A percentile compares a stretch with the other conserved stretches of the same genome.
Evolutionary conservation across 208 protist species (phyloP).

Genomic region (Wallacemonas collosoma): DNA sequence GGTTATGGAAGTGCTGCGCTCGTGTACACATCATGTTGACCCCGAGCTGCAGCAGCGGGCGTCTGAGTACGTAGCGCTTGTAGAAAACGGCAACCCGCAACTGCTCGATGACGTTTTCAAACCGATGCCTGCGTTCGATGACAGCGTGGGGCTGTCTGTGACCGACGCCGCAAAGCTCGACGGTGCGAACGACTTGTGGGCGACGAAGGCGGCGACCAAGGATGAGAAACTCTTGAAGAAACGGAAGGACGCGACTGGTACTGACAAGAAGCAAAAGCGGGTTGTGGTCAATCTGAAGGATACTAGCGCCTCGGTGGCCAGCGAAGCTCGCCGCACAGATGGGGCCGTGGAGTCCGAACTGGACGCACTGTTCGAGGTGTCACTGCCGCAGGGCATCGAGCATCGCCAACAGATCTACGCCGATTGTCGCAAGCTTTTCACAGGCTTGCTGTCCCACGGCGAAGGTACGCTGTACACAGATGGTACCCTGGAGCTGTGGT

Average conservation of each 20-base stretch:
- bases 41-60: slow-evolving; percentile 98
- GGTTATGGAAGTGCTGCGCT: slow-evolving; percentile 76
- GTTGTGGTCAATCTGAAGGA: slow-evolving; percentile 14
- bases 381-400: slow-evolving; percentile 30
- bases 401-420: slow-evolving; percentile 31
- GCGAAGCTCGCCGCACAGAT: slow-evolving; percentile 1
- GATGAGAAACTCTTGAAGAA: slow-evolving; percentile 12
- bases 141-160: slow-evolving; percentile 25
- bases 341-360: slow-evolving; percentile 18
- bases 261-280: slow-evolving; percentile 6
- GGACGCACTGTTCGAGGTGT: slow-evolving; percentile 38
- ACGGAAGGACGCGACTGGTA: not conserved
- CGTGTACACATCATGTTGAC: slow-evolving; percentile 80
- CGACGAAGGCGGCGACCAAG: slow-evolving; percentile 29
- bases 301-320: slow-evolving; percentile 8
- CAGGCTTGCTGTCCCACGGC: slow-evolving; percentile 21
- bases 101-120: slow-evolving; percentile 75
- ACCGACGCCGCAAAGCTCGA: slow-evolving; percentile 16
- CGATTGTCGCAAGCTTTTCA: slow-evolving; percentile 38
- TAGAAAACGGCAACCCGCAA: slow-evolving; percentile 57
- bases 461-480: slow-evolving; percentile 50
- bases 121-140: slow-evolving; percentile 68
- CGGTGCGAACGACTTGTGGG: slow-evolving; percentile 45
- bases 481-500: slow-evolving; percentile 51
- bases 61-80: slow-evolving; percentile 93